Evolutionary conservation across 2,329 filamentous ascomycete species (phyloP).

Genomic region (Stagonosporopsis chrysanthemi): DNA sequence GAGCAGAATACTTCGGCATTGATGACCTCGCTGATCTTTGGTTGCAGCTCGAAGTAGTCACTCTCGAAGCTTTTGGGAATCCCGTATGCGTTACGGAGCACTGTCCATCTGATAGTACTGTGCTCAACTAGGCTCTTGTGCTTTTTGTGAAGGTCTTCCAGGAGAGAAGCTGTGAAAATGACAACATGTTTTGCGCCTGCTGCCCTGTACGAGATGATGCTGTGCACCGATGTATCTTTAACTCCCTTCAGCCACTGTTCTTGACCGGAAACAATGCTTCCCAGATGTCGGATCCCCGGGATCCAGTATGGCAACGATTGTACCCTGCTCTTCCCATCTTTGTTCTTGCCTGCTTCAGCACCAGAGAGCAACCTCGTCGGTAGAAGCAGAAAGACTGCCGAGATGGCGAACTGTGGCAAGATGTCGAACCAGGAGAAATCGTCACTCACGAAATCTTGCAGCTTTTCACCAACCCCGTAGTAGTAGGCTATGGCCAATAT

Average conservation of each 20-base stretch:
- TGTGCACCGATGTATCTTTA: constrained; percentile 48
- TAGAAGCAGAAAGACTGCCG: constrained; percentile 36
- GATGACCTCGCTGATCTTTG: constrained; percentile 42
- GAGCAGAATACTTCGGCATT: constrained; percentile 58
- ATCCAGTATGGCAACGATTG: constrained; percentile 66
- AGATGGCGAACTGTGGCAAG: constrained; percentile 40
- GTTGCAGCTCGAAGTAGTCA: constrained; percentile 31
- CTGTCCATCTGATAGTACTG: constrained; percentile 27
- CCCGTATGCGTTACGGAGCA: constrained; percentile 41
- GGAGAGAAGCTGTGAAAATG: constrained; percentile 58
- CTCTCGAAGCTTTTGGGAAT: constrained; percentile 32
- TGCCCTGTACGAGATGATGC: constrained; percentile 59
- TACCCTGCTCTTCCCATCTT: constrained; percentile 50
- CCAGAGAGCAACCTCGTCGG: constrained; percentile 44
- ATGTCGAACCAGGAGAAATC: constrained; percentile 39
- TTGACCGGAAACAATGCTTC: constrained; percentile 58
- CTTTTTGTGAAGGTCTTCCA: constrained; percentile 42
- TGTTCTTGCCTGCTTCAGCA: constrained; percentile 19
- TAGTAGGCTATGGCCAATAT: constrained; percentile 32
- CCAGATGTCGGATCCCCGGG: constrained; percentile 63
- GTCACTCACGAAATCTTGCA: constrained; percentile 30
- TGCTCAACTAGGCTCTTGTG: constrained; percentile 28
- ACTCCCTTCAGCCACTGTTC: constrained; percentile 55
- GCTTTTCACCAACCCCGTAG: constrained; percentile 30
- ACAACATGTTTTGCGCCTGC: constrained; percentile 60